Evolutionary conservation across 1,139 yeast genomes (phyloP).

Genomic region (Oligophagozyma castellii): DNA sequence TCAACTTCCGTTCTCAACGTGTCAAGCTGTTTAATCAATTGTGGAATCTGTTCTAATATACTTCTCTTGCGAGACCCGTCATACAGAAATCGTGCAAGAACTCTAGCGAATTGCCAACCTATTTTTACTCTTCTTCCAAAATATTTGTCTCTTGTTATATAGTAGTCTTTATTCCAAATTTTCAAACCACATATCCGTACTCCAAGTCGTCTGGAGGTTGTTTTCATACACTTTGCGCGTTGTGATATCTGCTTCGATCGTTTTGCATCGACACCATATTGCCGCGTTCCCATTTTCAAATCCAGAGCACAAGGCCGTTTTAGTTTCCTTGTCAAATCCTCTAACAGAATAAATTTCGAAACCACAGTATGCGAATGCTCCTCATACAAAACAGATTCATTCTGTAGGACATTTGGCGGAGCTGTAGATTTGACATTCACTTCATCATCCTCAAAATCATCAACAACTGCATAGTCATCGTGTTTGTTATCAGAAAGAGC

Average conservation of each 20-base stretch:
- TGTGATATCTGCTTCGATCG: slow-evolving; percentile 65
- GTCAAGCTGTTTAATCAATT: slow-evolving; percentile 43
- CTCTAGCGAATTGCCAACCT: slow-evolving; percentile 68
- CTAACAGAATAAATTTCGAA: slow-evolving; percentile 64
- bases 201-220: slow-evolving; percentile 75
- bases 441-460: slow-evolving; percentile 6
- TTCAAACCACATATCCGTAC: slow-evolving; percentile 95
- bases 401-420: slow-evolving; percentile 1
- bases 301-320: slow-evolving; percentile 82
- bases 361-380: slow-evolving; percentile 22
- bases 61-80: slow-evolving; percentile 52
- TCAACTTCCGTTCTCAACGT: slow-evolving; percentile 43
- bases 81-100: slow-evolving; percentile 64
- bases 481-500: slow-evolving; percentile 1
- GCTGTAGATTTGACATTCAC: slow-evolving; percentile 2
- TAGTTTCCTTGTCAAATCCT: slow-evolving; percentile 80
- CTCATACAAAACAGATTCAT: slow-evolving; percentile 13
- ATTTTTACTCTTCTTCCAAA: slow-evolving; percentile 68
- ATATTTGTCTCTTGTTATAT: slow-evolving; percentile 72
- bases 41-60: slow-evolving; percentile 55
- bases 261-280: slow-evolving; percentile 89
- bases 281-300: slow-evolving; percentile 96
- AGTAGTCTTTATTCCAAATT: slow-evolving; percentile 50
- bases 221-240: slow-evolving; percentile 60
- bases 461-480: slow-evolving; percentile 16